These are phyloP conservation scores for Fragaria vesca DNA, from an alignment of 306 rosid genomes.

Conservation along the genomic window DNA sequence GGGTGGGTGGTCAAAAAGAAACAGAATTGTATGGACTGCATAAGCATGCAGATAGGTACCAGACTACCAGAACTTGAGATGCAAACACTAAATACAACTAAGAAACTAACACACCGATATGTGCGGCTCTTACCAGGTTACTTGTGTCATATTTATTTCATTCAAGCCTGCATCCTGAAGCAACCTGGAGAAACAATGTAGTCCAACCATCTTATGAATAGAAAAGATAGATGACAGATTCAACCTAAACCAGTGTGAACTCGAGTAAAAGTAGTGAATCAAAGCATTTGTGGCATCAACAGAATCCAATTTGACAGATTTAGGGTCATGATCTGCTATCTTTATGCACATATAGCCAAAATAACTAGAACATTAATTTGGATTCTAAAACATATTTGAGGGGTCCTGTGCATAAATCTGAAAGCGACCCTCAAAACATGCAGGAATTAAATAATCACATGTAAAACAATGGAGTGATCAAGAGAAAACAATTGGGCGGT, in stretches of 20 bases:
- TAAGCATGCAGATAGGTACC: slow-evolving; percentile 8
- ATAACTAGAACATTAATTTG: not conserved
- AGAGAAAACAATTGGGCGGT: not conserved
- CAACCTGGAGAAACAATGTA: slow-evolving; percentile 50
- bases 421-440: not conserved
- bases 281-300: not conserved
- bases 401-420: not conserved
- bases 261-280: not conserved
- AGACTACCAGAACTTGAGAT: not conserved
- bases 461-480: not conserved
- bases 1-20: not conserved
- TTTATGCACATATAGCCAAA: not conserved
- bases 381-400: not conserved
- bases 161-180: slow-evolving; percentile 83
- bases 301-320: slow-evolving; percentile 8
- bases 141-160: slow-evolving; percentile 73
- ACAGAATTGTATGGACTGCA: not conserved
- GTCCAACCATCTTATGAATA: not conserved
- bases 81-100: not conserved
- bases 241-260: not conserved
- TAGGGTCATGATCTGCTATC: not conserved
- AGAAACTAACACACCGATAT: not conserved
- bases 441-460: not conserved
- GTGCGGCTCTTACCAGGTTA: slow-evolving; percentile 65
- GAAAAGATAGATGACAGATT: not conserved